Conservation (phyloP, 345 rosid genomes). For the Passiflora organensis region DNA sequence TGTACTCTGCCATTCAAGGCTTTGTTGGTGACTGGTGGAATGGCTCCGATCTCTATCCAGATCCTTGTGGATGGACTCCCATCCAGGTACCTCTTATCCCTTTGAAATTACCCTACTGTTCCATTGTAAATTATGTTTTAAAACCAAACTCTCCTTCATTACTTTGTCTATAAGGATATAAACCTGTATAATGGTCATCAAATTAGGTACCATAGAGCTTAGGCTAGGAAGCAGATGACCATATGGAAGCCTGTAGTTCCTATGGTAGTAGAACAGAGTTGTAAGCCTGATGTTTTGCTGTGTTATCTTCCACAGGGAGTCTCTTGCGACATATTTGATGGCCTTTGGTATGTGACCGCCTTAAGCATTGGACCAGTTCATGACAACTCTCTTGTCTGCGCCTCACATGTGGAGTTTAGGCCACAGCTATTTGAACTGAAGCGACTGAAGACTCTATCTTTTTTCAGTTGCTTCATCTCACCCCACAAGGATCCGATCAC, state of each 20-base stretch:
- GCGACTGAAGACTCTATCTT: conserved; percentile 67
- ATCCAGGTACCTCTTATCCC: conserved; percentile 48
- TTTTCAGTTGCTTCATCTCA: conserved; percentile 61
- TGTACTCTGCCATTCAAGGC: conserved; percentile 73
- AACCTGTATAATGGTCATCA: too few relatives aligned
- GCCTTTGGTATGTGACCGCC: conserved; percentile 74
- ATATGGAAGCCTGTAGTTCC: too few relatives aligned
- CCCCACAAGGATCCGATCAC: conserved; percentile 35
- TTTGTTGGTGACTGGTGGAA: conserved; percentile 89
- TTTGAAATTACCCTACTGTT: conserved; percentile 12
- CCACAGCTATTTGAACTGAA: conserved; percentile 63
- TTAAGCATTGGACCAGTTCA: conserved; percentile 67
- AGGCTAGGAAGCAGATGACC: too few relatives aligned
- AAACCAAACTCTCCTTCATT: not conserved
- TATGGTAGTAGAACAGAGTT: too few relatives aligned
- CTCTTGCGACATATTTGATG: conserved; percentile 70
- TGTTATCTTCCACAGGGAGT: conserved; percentile 59
- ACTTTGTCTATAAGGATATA: too few relatives aligned
- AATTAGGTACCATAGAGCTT: too few relatives aligned
- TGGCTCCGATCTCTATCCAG: conserved; percentile 85
- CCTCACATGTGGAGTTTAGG: conserved; percentile 44
- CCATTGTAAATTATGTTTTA: conserved; percentile 15
- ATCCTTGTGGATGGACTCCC: conserved; percentile 99
- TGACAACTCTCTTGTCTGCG: conserved; percentile 70
- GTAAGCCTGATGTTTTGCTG: too few relatives aligned